Evolutionary conservation across 495 filamentous ascomycete genomes (phyloP), one percentile per base, ranked within the genome.

Genomic region (Geopyxis carbonaria): DNA sequence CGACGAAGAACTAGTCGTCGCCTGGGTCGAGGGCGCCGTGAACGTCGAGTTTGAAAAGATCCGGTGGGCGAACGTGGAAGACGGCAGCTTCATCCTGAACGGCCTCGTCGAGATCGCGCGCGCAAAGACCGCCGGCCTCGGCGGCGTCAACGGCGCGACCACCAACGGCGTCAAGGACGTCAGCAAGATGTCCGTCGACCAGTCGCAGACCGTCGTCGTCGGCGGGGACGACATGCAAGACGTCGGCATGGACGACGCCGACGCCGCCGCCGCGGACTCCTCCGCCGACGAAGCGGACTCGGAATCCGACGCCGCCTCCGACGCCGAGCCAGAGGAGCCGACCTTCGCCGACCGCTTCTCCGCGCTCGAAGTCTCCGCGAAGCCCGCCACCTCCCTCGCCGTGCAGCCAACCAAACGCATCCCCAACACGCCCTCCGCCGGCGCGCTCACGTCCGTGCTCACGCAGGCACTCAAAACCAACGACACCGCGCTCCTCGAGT

Each of bases 381-480:
- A 93, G 1, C 66, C 77, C 42, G 70, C 72, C 14, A 56, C 68
- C 22, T 19, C 39, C 8, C 68, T 72, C 13, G 57, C 68, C 27
- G 50, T 59, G 3, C 60, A 64, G 41, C 43, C 56, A 2, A 50
- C 59, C 28, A 42, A 54, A 21, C 5, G 5, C 18, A 34, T 59
- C 6, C 50, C 59, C n/a, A 67, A 68, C 46, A 66, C 77, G 19
- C 75, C 82, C 8, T 74, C 70, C n/a, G 73, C 76, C 35, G 72
- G 79, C 30, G 93, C 89, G 1, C 67, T 97, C 18, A 76, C 78
- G 7, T 92, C 83, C 3, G 82, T 93, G 6, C 74, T 97, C 46
- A 75, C 85, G 13, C 89, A 95, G 53, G 80, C 89, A 2, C 78
- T 97, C 29, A 76, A 76, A 54, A 94, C 85, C 20, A 86, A 93